Base-by-base conservation (phyloP, 441 rosid genomes). In the Metrosideros polymorpha region DNA sequence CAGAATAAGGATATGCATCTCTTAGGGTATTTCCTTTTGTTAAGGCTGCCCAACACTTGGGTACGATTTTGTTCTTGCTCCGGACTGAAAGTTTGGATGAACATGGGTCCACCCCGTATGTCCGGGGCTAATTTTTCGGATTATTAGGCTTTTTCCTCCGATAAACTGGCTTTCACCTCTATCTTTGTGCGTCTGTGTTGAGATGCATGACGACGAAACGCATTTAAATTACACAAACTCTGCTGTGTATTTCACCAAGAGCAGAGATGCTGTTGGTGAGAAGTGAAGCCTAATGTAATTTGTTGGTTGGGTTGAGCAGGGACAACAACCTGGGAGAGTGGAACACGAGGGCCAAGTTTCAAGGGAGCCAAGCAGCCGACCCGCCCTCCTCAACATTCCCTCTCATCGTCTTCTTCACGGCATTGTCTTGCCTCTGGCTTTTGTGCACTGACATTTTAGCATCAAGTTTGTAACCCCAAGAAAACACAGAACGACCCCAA, bases 321-420 rank as follows among this genome's bases (percentile, higher is more conserved):
- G 92, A 94, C 89, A 96, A 95, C 92, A 92, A 92, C 89, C 87
- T 96, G 39, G 99, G 96, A 84, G 94, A 89, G 98, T 96, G 98
- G 98, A 93, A 89, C 90, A 93, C 95, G 35, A 92, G 79, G 53
- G 54, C 86, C 27, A 84, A 59, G 79, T 61, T 84, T 49, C 86
- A 59, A 25, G 93, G 90, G 10, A 84, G 91, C 91, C 87, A 87
- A 84, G 87, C 49, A 54, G 39, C 85, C 30, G n/a, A 66, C 57
- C 22, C 76, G 50, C 84, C 77, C 86, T 86, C 83, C 76, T 85
- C 86, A 30, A 35, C 63, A 12, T 85, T 54, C 85, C 85, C 55
- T 85, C 45, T 87, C 17, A 87, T 88, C 27, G 83, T 87, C n/a
- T 49, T 89, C 76, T 87, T 86, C 25, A 50, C 86, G 86, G 86